Evolutionary conservation across 208 protist genomes (phyloP).

Genomic region (Naegleria lovaniensis): DNA sequence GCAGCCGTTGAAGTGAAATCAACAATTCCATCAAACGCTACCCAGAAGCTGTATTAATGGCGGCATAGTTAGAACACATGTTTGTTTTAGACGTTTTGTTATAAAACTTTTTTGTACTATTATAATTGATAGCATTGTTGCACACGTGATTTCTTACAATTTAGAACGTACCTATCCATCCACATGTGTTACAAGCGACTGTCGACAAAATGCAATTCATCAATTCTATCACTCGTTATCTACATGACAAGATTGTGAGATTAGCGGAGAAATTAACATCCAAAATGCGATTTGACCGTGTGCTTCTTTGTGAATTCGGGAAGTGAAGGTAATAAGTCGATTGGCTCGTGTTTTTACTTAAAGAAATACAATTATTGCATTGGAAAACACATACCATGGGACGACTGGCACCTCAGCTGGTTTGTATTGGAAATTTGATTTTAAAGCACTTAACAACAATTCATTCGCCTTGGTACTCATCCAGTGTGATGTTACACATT

Average conservation of each 20-base stretch:
- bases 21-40: too few relatives aligned
- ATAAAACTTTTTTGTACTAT: too few relatives aligned
- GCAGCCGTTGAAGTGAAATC: too few relatives aligned
- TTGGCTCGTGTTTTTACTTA: slow-evolving; percentile 39
- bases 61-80: too few relatives aligned
- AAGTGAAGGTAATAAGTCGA: slow-evolving; percentile 48
- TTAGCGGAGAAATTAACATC: slow-evolving; percentile 42
- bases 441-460: too few relatives aligned
- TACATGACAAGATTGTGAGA: slow-evolving; percentile 36
- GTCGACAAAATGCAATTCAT: slow-evolving; percentile 46
- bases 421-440: slow-evolving; percentile 26
- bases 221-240: slow-evolving; percentile 59
- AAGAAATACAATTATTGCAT: slow-evolving; percentile 29
- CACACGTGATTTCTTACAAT: too few relatives aligned
- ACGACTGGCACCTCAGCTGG: slow-evolving; percentile 19
- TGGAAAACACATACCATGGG: slow-evolving; percentile 51
- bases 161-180: too few relatives aligned
- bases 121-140: too few relatives aligned
- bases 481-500: too few relatives aligned
- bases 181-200: slow-evolving; percentile 48
- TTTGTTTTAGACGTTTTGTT: too few relatives aligned
- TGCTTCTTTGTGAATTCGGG: slow-evolving; percentile 54
- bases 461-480: too few relatives aligned
- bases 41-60: too few relatives aligned
- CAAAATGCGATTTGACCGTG: slow-evolving; percentile 29